phyloP scores from a whole-genome alignment of 2,329 filamentous ascomycete genomes.

The Acephala macrosclerotiorum region DNA sequence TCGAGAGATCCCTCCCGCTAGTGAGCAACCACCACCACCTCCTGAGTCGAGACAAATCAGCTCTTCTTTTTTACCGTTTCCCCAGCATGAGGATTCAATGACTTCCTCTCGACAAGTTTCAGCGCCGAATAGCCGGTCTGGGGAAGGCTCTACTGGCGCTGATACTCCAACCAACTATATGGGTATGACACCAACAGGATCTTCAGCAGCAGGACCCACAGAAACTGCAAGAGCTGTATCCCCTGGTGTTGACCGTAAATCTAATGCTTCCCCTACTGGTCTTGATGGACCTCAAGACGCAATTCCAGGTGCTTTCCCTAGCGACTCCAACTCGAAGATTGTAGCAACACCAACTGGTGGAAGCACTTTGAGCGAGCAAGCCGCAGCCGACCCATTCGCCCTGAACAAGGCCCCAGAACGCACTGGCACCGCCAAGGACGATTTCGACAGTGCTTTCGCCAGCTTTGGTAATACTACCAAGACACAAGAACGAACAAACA shows the following conservation, averaged over 20 bases:
- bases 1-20: slow-evolving; percentile 61
- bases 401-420: slow-evolving; percentile 58
- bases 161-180: slow-evolving; percentile 49
- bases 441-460: slow-evolving; percentile 87
- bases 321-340: slow-evolving; percentile 52
- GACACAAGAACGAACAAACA: slow-evolving; percentile 58
- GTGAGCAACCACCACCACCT: slow-evolving; percentile 67
- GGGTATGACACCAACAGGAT: slow-evolving; percentile 41
- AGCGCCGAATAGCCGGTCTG: slow-evolving; percentile 72
- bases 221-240: slow-evolving; percentile 39
- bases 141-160: slow-evolving; percentile 51
- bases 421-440: slow-evolving; percentile 67
- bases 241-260: slow-evolving; percentile 42
- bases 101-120: slow-evolving; percentile 82
- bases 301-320: slow-evolving; percentile 61
- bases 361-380: slow-evolving; percentile 54
- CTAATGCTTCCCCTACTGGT: slow-evolving; percentile 39
- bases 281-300: slow-evolving; percentile 44
- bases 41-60: slow-evolving; percentile 80
- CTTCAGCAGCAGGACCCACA: slow-evolving; percentile 39
- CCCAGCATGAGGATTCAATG: slow-evolving; percentile 68
- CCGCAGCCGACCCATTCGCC: slow-evolving; percentile 60
- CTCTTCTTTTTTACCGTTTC: slow-evolving; percentile 77
- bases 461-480: slow-evolving; percentile 65
- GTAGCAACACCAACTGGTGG: slow-evolving; percentile 56